Evolutionary conservation across 257 asterid species (phyloP), one percentile per base, ranked within the genome.

Genomic region (Handroanthus guayacan): DNA sequence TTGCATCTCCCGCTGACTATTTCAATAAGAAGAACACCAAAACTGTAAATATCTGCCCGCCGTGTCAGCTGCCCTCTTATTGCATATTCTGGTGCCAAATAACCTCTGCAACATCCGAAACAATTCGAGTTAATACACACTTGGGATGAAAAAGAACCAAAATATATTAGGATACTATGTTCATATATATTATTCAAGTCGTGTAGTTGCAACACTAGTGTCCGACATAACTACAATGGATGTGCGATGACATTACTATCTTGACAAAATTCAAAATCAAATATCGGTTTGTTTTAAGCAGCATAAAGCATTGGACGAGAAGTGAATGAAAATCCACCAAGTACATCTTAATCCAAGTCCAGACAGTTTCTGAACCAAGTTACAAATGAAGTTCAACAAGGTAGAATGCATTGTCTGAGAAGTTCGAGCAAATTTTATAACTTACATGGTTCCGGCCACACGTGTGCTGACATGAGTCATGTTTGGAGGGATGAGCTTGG

Each of bases 11-110:
- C 99, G 18, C 91, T 88, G 81, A 95, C 97, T 62, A 95, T 95
- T 86, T 95, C 99, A 5, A 89, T 83, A 5, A 95, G 92, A 62
- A 95, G 97, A 75, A 95, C 98, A 10, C 99, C 99, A 20, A 86
- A 95, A 82, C 99, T 90, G 87, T 95, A 95, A 60, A 91, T 82
- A 78, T 95, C 99, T 8, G 98, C 88, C 72, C 86, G 90, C 48
- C 97, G 83, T 36, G 98, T 95, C 77, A 93, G 80, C 83, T 93
- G 95, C 25, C 98, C 96, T 80, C 97, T 84, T 68, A 93, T 72
- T 36, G 99, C 99, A 76, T 95, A 95, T 80, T 95, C 99, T 11
- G 99, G 99, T 56, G 99, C 99, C 90, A 95, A 86, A 85, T 95
- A 95, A 56, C 99, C 99, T 74, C 98, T 95, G 95, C 70, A 79